Evolutionary conservation across 2,329 filamentous ascomycete genomes (phyloP).

Genomic region (Fusarium keratoplasticum): DNA sequence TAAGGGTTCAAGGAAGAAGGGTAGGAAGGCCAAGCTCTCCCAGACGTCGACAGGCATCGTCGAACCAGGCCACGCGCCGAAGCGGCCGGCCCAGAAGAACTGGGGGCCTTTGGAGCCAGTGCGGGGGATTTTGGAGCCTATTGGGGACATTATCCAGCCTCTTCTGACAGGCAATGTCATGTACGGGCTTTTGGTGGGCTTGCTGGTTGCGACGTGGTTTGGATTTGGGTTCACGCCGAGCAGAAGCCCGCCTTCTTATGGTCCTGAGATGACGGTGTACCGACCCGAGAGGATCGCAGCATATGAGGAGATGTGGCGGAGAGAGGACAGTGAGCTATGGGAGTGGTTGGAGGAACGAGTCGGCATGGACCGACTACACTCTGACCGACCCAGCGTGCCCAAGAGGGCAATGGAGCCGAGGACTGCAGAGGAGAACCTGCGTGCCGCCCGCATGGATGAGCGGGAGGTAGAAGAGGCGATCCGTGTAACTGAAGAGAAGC

Average conservation of each 20-base stretch:
- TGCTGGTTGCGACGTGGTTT: slow-evolving; percentile 82
- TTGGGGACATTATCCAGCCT: slow-evolving; percentile 76
- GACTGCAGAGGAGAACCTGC: slow-evolving; percentile 69
- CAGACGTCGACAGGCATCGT: slow-evolving; percentile 58
- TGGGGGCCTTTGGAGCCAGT: slow-evolving; percentile 90
- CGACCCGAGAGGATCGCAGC: slow-evolving; percentile 77
- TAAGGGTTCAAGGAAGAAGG: slow-evolving; percentile 71
- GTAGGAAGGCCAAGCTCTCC: slow-evolving; percentile 62
- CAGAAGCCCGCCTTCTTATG: slow-evolving; percentile 51
- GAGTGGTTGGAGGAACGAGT: slow-evolving; percentile 91
- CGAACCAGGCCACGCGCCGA: slow-evolving; percentile 54
- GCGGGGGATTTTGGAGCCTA: slow-evolving; percentile 74
- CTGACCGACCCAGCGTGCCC: slow-evolving; percentile 50
- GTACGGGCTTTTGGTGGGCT: slow-evolving; percentile 77
- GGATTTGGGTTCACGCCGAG: slow-evolving; percentile 65
- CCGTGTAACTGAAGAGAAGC: slow-evolving; percentile 84
- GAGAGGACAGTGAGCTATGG: slow-evolving; percentile 91
- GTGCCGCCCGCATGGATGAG: slow-evolving; percentile 73
- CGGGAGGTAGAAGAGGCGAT: slow-evolving; percentile 84
- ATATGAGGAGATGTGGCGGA: slow-evolving; percentile 93
- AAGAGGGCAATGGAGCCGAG: slow-evolving; percentile 65
- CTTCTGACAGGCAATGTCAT: slow-evolving; percentile 82
- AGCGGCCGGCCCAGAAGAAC: slow-evolving; percentile 58
- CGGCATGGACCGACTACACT: slow-evolving; percentile 71
- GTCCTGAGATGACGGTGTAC: slow-evolving; percentile 47